phyloP scores from a whole-genome alignment of 2,329 filamentous ascomycete genomes.

The Epichloe elymi region DNA sequence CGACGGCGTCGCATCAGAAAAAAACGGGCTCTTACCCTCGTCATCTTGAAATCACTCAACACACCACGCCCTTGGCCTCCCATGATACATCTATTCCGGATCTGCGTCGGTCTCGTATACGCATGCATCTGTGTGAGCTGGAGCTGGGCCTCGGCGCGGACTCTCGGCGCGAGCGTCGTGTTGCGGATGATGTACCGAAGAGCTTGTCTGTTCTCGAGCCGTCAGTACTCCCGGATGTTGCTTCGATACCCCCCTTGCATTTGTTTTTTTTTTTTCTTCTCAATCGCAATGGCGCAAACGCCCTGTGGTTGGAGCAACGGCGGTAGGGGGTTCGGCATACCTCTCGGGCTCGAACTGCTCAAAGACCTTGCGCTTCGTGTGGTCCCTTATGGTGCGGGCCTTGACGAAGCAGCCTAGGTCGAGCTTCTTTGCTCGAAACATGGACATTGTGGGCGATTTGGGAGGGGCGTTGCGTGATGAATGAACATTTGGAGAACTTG shows the following conservation, averaged over 20 bases:
- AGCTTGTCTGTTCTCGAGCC: slow-evolving; percentile 54
- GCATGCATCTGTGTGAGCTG: slow-evolving; percentile 90
- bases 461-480: not conserved
- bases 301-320: not conserved
- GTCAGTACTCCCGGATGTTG: no score
- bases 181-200: slow-evolving; percentile 90
- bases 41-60: slow-evolving; percentile 85
- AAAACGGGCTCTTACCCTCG: slow-evolving; percentile 51
- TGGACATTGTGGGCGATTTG: slow-evolving; percentile 47
- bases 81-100: slow-evolving; percentile 84
- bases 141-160: slow-evolving; percentile 83
- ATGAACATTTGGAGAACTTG: not conserved
- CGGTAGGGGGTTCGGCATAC: slow-evolving; percentile 31
- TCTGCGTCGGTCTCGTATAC: slow-evolving; percentile 88
- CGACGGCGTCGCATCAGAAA: not conserved
- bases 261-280: accelerated
- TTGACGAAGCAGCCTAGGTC: slow-evolving; percentile 84
- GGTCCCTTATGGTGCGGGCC: slow-evolving; percentile 76
- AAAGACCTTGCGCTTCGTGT: slow-evolving; percentile 92
- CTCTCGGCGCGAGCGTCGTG: slow-evolving; percentile 66
- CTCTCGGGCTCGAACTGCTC: slow-evolving; percentile 77
- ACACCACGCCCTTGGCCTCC: slow-evolving; percentile 90
- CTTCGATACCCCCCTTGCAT: not conserved
- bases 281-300: not conserved
- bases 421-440: slow-evolving; percentile 82